Percentiles rank a stretch among this genome's conserved stretches.
phyloP scores from a whole-genome alignment of 768 basidiomycete species.

The Boletus insuetus region DNA sequence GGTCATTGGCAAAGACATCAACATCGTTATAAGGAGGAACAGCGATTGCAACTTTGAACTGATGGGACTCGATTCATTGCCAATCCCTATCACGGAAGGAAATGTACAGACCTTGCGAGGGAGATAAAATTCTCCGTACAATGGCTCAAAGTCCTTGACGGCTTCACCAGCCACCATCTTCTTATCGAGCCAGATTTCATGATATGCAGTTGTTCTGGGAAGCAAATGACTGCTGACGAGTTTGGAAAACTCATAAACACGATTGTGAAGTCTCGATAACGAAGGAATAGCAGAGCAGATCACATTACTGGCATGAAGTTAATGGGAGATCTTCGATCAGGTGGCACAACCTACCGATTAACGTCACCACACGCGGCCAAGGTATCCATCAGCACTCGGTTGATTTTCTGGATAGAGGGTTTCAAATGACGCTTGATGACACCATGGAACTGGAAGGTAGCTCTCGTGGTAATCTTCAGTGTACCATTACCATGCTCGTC shows the following conservation, averaged over 20 bases:
- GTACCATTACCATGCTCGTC: slow-evolving; percentile 93
- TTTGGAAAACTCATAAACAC: slow-evolving; percentile 83
- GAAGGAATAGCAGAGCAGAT: slow-evolving; percentile 90
- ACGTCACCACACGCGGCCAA: slow-evolving; percentile 99
- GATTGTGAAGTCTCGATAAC: slow-evolving; percentile 78
- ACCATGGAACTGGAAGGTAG: slow-evolving; percentile 99
- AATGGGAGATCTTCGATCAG: not conserved
- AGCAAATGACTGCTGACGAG: slow-evolving; percentile 81
- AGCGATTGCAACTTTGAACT: slow-evolving; percentile 98
- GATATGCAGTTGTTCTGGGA: slow-evolving; percentile 90
- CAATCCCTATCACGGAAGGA: not conserved
- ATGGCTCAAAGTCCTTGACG: slow-evolving; percentile 89
- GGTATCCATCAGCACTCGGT: slow-evolving; percentile 86
- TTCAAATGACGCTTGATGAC: slow-evolving; percentile 97
- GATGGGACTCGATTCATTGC: slow-evolving; percentile 3
- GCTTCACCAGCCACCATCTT: slow-evolving; percentile 94
- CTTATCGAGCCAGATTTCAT: slow-evolving; percentile 99
- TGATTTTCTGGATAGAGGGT: slow-evolving; percentile 95
- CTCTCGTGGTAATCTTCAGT: slow-evolving; percentile 95
- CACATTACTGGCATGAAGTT: slow-evolving; percentile 61
- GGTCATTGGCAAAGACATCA: slow-evolving; percentile 92
- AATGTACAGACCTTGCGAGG: slow-evolving; percentile 74
- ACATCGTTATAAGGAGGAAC: slow-evolving; percentile 97
- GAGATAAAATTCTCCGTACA: slow-evolving; percentile 97
- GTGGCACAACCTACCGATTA: slow-evolving; percentile 58